Base-by-base conservation (phyloP, 2,329 filamentous ascomycete species). In the Aureobasidium pullulans region DNA sequence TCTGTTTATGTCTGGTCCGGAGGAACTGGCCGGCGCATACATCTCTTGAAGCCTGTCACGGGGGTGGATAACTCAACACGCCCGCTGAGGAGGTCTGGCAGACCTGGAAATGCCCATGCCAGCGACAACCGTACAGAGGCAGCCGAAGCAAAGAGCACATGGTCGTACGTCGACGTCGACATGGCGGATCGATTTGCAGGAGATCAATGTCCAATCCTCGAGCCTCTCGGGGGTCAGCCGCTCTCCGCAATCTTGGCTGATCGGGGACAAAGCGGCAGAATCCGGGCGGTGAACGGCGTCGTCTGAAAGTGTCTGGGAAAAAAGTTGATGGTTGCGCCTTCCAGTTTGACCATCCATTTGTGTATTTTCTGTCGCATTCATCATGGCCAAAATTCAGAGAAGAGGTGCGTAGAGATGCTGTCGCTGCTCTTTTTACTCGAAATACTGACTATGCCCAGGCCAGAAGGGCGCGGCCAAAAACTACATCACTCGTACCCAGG, bases 41-140 rank as follows among this genome's bases (percentile, higher is more conserved):
- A 79, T 84, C 94, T 84, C 79, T 97, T 97, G 83, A 96, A 99
- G 82, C 93, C 96, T 67, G 90, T 96, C 48, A 97, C 88, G 40
- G 94, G 93, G 23, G 94, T 99, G 46, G 94, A 96, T 69, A 99
- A 88, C 79, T 99, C 94, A 68, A 96, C 94, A 70, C 94, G 88
- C 64, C 88, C 89, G 19, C 90, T 94, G 63, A 99, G 81, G 63
- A 96, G 81, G 71, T 91, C 86, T 56, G 93, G 89, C 42, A 99
- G 80, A 39, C 83, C 84, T 63, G 94, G 92, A 71, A 96, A 96
- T 60, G 85, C 79, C 61, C 86, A 79, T 71, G 91, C 92, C 57
- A 97, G 82, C 59, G 90, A 76, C 62, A 97, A 80, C 66, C 94
- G 86, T 66, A 97, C 79, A 63, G 86, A 81, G 59, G 89, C 86